Evolutionary conservation across 2,329 filamentous ascomycete genomes (phyloP), one percentile per base, ranked within the genome.

Genomic region (Calycina marina): DNA sequence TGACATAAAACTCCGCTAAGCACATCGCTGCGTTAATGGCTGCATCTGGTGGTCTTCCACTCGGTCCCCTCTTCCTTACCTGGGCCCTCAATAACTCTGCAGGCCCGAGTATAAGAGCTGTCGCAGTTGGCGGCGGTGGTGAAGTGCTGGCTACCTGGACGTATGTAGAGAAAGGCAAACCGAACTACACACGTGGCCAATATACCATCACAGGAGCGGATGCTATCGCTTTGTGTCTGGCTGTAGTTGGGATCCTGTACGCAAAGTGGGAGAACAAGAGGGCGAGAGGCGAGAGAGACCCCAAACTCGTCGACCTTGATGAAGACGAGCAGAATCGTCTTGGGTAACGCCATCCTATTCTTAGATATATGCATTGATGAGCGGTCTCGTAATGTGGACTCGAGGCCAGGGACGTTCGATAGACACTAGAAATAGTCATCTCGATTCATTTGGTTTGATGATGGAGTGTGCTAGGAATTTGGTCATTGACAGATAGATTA

Each of bases 41-140:
- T 30, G 54, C 56, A 4, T 47, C 53, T 3, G 60, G 60, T 14
- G 58, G 57, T 0, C 62, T 62, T 41, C 59, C 60, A 1, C 57
- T 57, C 28, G 60, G 60, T 10, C 60, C 60, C 2, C 56, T 55
- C 0, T 63, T 61, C 43, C 45, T 64, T 10, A 51, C 55, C 4
- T 63, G 60, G 60, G 58, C 55, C 2, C 45, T 62, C 27, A 63
- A 64, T 41, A 64, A 63, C 28, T 55, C 60, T 0, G 56, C 57
- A 1, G 60, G 61, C 1, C 59, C 60, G 1, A 56, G 57, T 14
- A 40, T 63, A 1, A 52, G 61, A 18, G 60, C 61, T 3, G 58
- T 56, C 6, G 47, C 50, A 3, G 33, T 64, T 4, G 61, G 60
- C 14, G 61, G 56, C 4, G 50, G 56, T 9, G 61, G 60, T 27